Evolutionary conservation across 768 basidiomycete species (phyloP), one percentile per base, ranked within the genome.

Genomic region (Mrakia gelida): DNA sequence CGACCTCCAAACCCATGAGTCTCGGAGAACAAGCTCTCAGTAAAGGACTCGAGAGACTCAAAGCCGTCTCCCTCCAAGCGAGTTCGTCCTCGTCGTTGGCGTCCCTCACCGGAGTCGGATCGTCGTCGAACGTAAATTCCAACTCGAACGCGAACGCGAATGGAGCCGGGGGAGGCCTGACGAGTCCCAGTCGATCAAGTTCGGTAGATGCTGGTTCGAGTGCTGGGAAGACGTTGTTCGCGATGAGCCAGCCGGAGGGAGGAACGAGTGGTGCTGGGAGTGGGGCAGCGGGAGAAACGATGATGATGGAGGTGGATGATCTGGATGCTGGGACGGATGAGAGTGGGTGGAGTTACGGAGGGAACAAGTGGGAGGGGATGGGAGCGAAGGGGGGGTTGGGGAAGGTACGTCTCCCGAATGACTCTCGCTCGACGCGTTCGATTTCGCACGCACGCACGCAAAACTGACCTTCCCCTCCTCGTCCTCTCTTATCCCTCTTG

Each of bases 301-400:
- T 73, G 71, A 0, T 73, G 21, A 38, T 73, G n/a, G 78, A 80
- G 49, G 41, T 54, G 28, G 76, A 74, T 34, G 80, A 81, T 61
- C 43, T 81, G 34, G 76, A 81, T 18, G 78, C 78, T 1, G 75
- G 45, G 13, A 96, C 94, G 1, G 95, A 98, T 82, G 82, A 87
- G 5, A 93, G 95, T 79, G 95, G 95, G 6, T 98, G 95, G 95
- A 88, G 94, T 9, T 97, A 94, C 81, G 91, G 90, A 2, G 95
- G 95, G 81, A 98, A 98, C 84, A 96, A 97, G 83, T 98, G 95
- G 95, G 94, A 97, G 82, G 88, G 86, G 28, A 86, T 88, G 65
- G 90, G 89, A 75, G 86, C 86, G 75, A 91, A 90, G 80, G 92
- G 93, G 70, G 93, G 93, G 9, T 88, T 95, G 85, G 92, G 94